A percentile compares a stretch with the other conserved stretches of the same genome.
phyloP scores from a whole-genome alignment of 2,329 filamentous ascomycete species.

The Tolypocladium cylindrosporum region DNA sequence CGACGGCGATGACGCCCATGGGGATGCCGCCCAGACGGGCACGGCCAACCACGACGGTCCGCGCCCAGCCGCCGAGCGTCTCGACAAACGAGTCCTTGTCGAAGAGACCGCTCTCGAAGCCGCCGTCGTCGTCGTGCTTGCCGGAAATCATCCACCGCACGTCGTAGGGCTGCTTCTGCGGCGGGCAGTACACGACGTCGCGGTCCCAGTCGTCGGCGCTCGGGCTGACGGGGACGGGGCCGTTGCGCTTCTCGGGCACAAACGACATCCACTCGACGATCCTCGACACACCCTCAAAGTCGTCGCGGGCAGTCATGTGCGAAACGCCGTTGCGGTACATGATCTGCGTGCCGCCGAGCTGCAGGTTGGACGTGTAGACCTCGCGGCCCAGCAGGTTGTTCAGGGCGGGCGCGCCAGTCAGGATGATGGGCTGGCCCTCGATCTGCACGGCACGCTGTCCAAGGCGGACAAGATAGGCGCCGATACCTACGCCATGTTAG shows the following conservation, averaged over 20 bases:
- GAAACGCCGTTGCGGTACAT: slow-evolving; percentile 99
- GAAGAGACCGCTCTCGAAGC: slow-evolving; percentile 82
- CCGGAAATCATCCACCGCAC: slow-evolving; percentile 89
- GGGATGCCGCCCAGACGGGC: slow-evolving; percentile 95
- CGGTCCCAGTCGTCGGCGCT: slow-evolving; percentile 85
- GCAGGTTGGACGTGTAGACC: slow-evolving; percentile 97
- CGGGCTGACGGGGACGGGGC: slow-evolving; percentile 84
- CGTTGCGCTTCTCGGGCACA: slow-evolving; percentile 89
- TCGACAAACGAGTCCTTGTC: slow-evolving; percentile 96
- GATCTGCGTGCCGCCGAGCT: slow-evolving; percentile 99
- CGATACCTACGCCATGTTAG: slow-evolving; percentile 53
- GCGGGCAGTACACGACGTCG: slow-evolving; percentile 74
- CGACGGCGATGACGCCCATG: slow-evolving; percentile 95
- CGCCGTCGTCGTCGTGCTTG: slow-evolving; percentile 60
- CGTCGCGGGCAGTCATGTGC: slow-evolving; percentile 95
- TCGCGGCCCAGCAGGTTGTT: slow-evolving; percentile 98
- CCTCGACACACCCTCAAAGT: slow-evolving; percentile 95
- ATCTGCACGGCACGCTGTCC: slow-evolving; percentile 98
- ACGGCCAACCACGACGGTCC: slow-evolving; percentile 91
- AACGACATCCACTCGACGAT: slow-evolving; percentile 98
- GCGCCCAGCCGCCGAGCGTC: slow-evolving; percentile 91
- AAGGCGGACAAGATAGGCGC: slow-evolving; percentile 95
- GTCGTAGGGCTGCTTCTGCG: slow-evolving; percentile 79
- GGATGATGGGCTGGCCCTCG: slow-evolving; percentile 96
- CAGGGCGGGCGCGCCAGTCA: slow-evolving; percentile 92